Percentiles rank a stretch among this genome's conserved stretches.
Conservation (phyloP, 2,329 filamentous ascomycete species). For the Zalaria sp. region DNA sequence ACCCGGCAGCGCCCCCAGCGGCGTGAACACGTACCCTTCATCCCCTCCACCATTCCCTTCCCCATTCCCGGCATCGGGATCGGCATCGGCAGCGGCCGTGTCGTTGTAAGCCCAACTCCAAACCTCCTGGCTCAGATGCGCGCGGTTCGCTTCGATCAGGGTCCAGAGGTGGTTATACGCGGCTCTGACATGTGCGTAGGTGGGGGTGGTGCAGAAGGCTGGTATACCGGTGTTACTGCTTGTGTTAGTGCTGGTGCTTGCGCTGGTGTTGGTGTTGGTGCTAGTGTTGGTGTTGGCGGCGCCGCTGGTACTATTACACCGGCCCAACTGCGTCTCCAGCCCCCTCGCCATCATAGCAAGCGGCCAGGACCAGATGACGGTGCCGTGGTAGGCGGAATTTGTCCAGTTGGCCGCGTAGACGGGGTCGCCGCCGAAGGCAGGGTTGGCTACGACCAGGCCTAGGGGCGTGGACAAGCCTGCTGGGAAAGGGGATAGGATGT, state of each 20-base stretch:
- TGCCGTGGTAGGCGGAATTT: conserved; percentile 47
- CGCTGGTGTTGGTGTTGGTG: conserved; percentile 26
- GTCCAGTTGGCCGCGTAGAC: conserved; percentile 39
- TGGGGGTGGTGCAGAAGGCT: conserved; percentile 35
- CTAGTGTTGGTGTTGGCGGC: conserved; percentile 38
- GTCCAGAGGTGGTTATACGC: conserved; percentile 51
- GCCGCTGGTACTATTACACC: conserved; percentile 26
- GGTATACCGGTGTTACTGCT: conserved; percentile 12
- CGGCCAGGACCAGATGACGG: conserved; percentile 52
- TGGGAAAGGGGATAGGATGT: conserved; percentile 44
- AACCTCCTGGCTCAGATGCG: conserved; percentile 41
- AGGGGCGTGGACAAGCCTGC: conserved; percentile 42
- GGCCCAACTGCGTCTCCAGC: conserved; percentile 40
- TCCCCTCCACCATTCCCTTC: conserved; percentile 14
- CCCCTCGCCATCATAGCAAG: conserved; percentile 51
- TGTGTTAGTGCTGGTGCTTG: not conserved
- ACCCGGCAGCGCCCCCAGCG: conserved; percentile 34
- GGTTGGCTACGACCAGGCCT: conserved; percentile 47
- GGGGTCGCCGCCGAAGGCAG: conserved; percentile 37
- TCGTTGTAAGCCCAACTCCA: conserved; percentile 46
- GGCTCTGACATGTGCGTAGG: conserved; percentile 26
- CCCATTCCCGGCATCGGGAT: too few species aligned
- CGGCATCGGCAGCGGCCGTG: too few species aligned
- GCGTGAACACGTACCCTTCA: conserved; percentile 32
- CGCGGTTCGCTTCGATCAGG: conserved; percentile 40